These are phyloP conservation scores for Ascochyta rabiei DNA, from an alignment of 2,329 filamentous ascomycete genomes.

Conservation along the genomic window DNA sequence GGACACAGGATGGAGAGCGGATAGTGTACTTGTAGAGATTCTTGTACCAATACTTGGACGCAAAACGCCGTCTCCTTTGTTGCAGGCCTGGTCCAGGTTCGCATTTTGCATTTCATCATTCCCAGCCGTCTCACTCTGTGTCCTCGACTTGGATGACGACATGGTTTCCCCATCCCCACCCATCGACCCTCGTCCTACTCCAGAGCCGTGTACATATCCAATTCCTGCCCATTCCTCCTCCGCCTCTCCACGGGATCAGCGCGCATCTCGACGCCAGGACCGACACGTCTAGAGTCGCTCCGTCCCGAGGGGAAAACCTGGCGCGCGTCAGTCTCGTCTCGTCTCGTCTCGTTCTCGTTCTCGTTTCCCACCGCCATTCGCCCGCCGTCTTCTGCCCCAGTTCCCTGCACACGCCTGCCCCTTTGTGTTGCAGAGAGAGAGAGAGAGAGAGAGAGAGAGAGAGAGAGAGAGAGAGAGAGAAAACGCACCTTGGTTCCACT, in stretches of 20 bases:
- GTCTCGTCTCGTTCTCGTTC: no score
- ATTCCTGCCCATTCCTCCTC: slow-evolving; percentile 57
- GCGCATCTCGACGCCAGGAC: slow-evolving; percentile 81
- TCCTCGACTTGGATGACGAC: background rate
- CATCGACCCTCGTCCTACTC: slow-evolving; percentile 59
- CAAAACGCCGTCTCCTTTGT: slow-evolving; percentile 15
- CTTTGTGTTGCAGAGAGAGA: no score
- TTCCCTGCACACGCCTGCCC: no score
- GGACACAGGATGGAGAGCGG: background rate
- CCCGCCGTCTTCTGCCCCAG: no score
- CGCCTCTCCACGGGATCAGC: slow-evolving; percentile 66
- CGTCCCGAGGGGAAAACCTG: slow-evolving; percentile 67
- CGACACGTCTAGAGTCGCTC: slow-evolving; percentile 66
- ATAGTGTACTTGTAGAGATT: slow-evolving; percentile 16
- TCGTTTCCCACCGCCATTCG: no score
- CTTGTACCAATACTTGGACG: slow-evolving; percentile 25
- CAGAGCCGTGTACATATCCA: slow-evolving; percentile 71
- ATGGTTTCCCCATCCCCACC: background rate
- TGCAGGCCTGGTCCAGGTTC: background rate
- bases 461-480: no score
- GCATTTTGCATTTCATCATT: background rate
- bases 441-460: no score
- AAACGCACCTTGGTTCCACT: slow-evolving; percentile 82
- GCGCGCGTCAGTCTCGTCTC: background rate
- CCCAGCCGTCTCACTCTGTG: background rate